Percentiles rank a stretch among this genome's conserved stretches.
phyloP scores from a whole-genome alignment of 805 yeast species.

The Hanseniaspora lachancei region DNA sequence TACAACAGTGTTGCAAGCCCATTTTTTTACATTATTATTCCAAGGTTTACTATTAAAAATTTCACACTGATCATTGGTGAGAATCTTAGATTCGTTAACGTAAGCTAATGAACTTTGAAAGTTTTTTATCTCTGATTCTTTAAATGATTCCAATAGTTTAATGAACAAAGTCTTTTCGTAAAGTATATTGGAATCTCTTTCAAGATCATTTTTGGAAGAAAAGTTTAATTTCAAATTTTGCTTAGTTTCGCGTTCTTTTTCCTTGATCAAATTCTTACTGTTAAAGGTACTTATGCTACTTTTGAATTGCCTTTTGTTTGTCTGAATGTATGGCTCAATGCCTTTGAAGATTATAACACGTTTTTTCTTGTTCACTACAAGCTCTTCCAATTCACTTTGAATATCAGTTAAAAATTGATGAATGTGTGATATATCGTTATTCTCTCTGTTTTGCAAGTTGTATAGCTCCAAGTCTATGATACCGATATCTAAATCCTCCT shows the following conservation, averaged over 20 bases:
- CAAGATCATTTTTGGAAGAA: background rate
- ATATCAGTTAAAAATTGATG: background rate
- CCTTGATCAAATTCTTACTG: background rate
- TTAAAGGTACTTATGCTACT: background rate
- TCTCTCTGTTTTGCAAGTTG: background rate
- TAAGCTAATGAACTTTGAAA: background rate
- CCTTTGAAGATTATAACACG: constrained; percentile 7
- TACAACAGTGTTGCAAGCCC: background rate
- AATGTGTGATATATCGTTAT: background rate
- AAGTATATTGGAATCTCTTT: background rate
- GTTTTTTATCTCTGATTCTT: background rate
- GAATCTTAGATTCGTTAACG: background rate
- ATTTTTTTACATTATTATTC: background rate
- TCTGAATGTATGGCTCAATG: constrained; percentile 2
- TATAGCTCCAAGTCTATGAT: constrained; percentile 8
- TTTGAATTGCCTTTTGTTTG: background rate
- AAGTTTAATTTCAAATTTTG: background rate
- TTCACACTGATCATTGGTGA: background rate
- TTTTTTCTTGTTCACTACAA: background rate
- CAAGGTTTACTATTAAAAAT: constrained; percentile 4
- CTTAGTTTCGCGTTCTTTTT: background rate
- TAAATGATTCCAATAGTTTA: background rate
- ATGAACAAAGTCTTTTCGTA: constrained; percentile 7
- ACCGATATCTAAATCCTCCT: constrained; percentile 2
- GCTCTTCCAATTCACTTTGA: constrained; percentile 4